Conservation (phyloP, 148 eudicot genomes). For the Spergularia marina region DNA sequence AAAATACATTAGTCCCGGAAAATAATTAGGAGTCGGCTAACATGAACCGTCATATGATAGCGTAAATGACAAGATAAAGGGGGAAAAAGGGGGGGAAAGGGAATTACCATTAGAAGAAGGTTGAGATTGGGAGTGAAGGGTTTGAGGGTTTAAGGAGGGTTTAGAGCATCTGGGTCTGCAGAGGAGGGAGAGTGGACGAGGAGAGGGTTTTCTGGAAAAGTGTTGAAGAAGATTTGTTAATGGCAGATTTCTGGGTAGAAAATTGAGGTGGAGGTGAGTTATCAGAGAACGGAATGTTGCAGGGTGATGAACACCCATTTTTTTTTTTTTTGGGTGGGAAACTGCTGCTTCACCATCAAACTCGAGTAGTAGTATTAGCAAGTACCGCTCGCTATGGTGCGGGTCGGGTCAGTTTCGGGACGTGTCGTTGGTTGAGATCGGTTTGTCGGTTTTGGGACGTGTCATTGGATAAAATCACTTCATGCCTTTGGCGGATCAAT, state of each 20-base stretch:
- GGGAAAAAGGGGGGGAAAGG: not conserved
- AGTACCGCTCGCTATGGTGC: too few relatives aligned
- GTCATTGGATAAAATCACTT: too few relatives aligned
- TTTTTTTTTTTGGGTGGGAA: not conserved
- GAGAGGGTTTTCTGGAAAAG: constrained; percentile 22
- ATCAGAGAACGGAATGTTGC: constrained; percentile 36
- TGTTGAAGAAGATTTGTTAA: constrained; percentile 26
- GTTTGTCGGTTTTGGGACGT: too few relatives aligned
- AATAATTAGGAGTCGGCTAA: too few relatives aligned
- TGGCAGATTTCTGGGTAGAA: constrained; percentile 21
- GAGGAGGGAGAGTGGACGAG: constrained; percentile 22
- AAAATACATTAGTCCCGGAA: too few relatives aligned
- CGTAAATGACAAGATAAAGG: not conserved
- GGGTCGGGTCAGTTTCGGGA: too few relatives aligned
- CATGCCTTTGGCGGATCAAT: too few relatives aligned
- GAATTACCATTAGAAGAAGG: constrained; percentile 31
- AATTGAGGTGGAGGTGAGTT: constrained; percentile 25
- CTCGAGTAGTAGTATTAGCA: too few relatives aligned
- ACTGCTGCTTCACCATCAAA: not conserved
- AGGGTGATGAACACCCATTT: not conserved
- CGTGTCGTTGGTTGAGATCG: too few relatives aligned
- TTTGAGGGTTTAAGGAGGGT: constrained; percentile 28
- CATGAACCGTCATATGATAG: too few relatives aligned
- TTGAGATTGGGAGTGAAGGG: constrained; percentile 27
- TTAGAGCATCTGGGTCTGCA: constrained; percentile 30